phyloP scores from a whole-genome alignment of 345 rosid species.

The Murraya paniculata region DNA sequence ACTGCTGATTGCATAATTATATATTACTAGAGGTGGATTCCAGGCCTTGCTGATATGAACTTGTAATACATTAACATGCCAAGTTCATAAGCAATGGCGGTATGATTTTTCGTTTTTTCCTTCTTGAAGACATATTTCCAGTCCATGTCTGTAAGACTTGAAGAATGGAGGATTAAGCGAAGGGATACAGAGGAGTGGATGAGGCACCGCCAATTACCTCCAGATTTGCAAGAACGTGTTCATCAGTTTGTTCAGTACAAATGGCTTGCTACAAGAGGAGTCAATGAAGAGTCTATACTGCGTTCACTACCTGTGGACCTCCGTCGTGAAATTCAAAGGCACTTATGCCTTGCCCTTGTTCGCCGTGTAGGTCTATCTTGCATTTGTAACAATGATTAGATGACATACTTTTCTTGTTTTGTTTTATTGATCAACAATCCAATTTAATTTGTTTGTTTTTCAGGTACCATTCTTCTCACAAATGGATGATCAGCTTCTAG shows the following conservation, averaged over 20 bases:
- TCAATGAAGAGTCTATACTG: slow-evolving; percentile 79
- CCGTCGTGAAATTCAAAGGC: slow-evolving; percentile 92
- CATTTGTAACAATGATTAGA: neutral
- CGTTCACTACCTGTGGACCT: slow-evolving; percentile 72
- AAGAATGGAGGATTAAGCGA: slow-evolving; percentile 87
- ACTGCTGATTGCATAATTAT: neutral
- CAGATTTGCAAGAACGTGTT: slow-evolving; percentile 71
- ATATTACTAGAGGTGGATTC: neutral
- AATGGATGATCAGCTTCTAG: slow-evolving; percentile 94
- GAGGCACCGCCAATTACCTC: slow-evolving; percentile 91
- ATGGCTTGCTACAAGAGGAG: slow-evolving; percentile 96
- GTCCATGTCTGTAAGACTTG: slow-evolving; percentile 77
- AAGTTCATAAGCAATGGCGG: neutral
- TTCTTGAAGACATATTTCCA: slow-evolving; percentile 70
- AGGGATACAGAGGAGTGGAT: slow-evolving; percentile 97
- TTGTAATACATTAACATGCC: neutral
- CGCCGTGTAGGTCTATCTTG: slow-evolving; percentile 60
- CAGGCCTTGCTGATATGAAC: neutral
- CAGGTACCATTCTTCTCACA: slow-evolving; percentile 94
- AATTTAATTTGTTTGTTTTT: slow-evolving; percentile 8
- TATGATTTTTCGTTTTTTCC: neutral
- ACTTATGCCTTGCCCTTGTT: slow-evolving; percentile 83
- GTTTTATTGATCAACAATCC: neutral
- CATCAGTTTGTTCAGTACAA: slow-evolving; percentile 74
- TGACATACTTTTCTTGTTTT: neutral